Conservation (phyloP, 208 protist species). For the Trypanosomatidae sp. region DNA sequence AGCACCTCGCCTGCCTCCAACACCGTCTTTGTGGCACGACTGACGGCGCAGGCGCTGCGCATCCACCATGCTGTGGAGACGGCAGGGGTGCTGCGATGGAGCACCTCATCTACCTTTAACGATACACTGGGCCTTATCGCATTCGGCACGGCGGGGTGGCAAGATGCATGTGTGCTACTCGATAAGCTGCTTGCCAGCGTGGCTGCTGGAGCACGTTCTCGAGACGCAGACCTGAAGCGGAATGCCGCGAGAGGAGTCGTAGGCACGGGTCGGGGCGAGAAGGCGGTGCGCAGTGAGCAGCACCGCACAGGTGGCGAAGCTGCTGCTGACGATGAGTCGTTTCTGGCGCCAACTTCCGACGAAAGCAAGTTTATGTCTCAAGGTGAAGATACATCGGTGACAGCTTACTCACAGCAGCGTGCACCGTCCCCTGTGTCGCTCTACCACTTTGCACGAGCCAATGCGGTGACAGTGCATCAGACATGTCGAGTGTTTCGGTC, state of each 20-base stretch:
- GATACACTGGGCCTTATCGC: conserved; percentile 55
- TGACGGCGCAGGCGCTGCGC: conserved; percentile 21
- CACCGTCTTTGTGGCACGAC: conserved; percentile 8
- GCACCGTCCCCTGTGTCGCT: background rate
- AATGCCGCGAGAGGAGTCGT: background rate
- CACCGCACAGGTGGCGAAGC: background rate
- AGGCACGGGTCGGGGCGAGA: background rate
- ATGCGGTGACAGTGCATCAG: conserved; percentile 67
- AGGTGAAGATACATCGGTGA: background rate
- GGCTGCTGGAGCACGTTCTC: background rate
- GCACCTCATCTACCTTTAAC: conserved; percentile 57
- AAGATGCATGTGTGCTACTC: conserved; percentile 47
- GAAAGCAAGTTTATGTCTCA: background rate
- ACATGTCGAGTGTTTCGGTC: conserved; percentile 37
- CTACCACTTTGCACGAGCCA: conserved; percentile 29
- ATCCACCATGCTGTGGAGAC: conserved; percentile 15
- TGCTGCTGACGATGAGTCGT: background rate
- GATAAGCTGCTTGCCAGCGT: conserved; percentile 26
- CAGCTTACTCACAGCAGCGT: background rate
- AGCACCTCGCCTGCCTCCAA: background rate
- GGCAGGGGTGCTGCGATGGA: conserved; percentile 24
- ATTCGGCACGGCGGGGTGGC: conserved; percentile 29
- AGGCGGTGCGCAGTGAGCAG: background rate
- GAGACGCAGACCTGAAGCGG: background rate
- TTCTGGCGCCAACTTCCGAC: background rate